A percentile compares a stretch with the other conserved stretches of the same genome.
These are phyloP conservation scores for Suhomyces choctaworum DNA, from an alignment of 1,139 yeast species.

Conservation along the genomic window DNA sequence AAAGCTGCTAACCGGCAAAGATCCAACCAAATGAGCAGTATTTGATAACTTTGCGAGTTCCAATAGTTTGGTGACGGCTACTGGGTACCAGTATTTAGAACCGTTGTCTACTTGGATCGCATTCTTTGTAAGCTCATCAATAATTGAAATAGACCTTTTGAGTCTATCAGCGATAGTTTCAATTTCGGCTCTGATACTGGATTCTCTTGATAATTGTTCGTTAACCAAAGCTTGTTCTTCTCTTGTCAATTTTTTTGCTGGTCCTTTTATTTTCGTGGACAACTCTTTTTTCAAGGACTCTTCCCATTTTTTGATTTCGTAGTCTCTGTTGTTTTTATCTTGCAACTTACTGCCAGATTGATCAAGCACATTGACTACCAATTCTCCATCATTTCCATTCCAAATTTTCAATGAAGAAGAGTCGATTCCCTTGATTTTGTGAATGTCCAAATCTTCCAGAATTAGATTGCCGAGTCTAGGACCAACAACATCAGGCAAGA, in stretches of 20 bases:
- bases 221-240: slow-evolving; percentile 69
- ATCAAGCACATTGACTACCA: slow-evolving; percentile 64
- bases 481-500: slow-evolving; percentile 61
- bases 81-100: slow-evolving; percentile 69
- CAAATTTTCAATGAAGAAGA: slow-evolving; percentile 53
- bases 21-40: slow-evolving; percentile 43
- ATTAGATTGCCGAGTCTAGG: slow-evolving; percentile 51
- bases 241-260: slow-evolving; percentile 59
- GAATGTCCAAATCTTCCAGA: slow-evolving; percentile 42
- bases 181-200: slow-evolving; percentile 51
- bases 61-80: slow-evolving; percentile 51
- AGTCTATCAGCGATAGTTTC: slow-evolving; percentile 37
- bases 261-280: slow-evolving; percentile 49
- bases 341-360: slow-evolving; percentile 40
- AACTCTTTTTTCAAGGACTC: slow-evolving; percentile 75
- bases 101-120: slow-evolving; percentile 67
- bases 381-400: slow-evolving; percentile 65
- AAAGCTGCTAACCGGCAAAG: slow-evolving; percentile 37
- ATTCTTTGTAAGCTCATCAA: slow-evolving; percentile 52
- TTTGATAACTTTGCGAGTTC: slow-evolving; percentile 37
- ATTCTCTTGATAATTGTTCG: slow-evolving; percentile 64
- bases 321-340: slow-evolving; percentile 73
- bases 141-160: slow-evolving; percentile 51
- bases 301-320: slow-evolving; percentile 89
- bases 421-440: slow-evolving; percentile 25